These are phyloP conservation scores for Metschnikowia drakensbergensis DNA, from an alignment of 805 yeast genomes.

Conservation along the genomic window DNA sequence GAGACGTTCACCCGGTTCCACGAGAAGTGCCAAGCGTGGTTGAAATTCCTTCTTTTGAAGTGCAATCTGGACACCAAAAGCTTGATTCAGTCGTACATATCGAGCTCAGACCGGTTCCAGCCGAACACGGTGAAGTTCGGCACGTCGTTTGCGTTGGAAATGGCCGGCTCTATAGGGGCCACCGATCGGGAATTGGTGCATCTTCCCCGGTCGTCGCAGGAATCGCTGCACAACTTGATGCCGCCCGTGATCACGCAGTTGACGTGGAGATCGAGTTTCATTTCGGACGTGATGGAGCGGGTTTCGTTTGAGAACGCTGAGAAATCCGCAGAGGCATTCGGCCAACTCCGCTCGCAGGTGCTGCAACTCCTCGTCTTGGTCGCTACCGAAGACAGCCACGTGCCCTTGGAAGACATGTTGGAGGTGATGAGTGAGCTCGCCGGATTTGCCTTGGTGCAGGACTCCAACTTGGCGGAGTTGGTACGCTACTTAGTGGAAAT, in stretches of 20 bases:
- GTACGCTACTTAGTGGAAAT: slow-evolving; percentile 53
- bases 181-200: slow-evolving; percentile 63
- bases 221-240: slow-evolving; percentile 48
- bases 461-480: slow-evolving; percentile 43
- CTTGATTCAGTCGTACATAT: slow-evolving; percentile 71
- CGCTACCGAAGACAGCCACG: slow-evolving; percentile 7
- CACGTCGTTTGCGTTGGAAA: slow-evolving; percentile 83
- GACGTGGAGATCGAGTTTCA: slow-evolving; percentile 57
- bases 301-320: slow-evolving; percentile 25
- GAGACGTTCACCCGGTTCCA: slow-evolving; percentile 60
- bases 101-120: slow-evolving; percentile 28
- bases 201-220: slow-evolving; percentile 34
- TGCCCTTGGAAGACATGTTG: slow-evolving; percentile 28
- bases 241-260: slow-evolving; percentile 76
- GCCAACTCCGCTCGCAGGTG: slow-evolving; percentile 27
- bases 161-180: slow-evolving; percentile 73
- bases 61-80: slow-evolving; percentile 75
- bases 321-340: slow-evolving; percentile 27
- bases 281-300: slow-evolving; percentile 30
- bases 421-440: slow-evolving; percentile 45
- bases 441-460: slow-evolving; percentile 32
- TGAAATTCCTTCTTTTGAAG: slow-evolving; percentile 49
- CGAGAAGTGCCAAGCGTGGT: slow-evolving; percentile 64
- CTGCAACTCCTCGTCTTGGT: slow-evolving; percentile 14
- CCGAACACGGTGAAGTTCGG: slow-evolving; percentile 59